Conservation (phyloP, 2,329 filamentous ascomycete species). For the Amesomyces nigricolor region DNA sequence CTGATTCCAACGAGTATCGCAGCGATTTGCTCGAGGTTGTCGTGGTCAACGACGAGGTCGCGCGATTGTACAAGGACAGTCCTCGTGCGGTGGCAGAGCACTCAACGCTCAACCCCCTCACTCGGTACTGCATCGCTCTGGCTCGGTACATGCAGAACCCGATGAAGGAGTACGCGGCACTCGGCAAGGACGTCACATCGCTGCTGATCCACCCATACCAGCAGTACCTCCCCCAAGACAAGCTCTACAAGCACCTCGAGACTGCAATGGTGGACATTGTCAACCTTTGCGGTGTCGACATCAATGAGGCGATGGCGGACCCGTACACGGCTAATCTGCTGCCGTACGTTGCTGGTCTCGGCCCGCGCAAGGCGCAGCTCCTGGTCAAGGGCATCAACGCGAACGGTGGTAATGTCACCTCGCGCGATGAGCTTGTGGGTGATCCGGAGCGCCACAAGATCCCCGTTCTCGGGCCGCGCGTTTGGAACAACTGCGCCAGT, state of each 20-base stretch:
- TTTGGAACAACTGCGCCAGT: constrained; percentile 96
- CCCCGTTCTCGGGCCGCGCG: constrained; percentile 77
- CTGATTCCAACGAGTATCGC: constrained; percentile 67
- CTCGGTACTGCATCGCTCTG: constrained; percentile 82
- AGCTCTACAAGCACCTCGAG: constrained; percentile 79
- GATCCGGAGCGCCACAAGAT: constrained; percentile 73
- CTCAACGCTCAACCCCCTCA: constrained; percentile 70
- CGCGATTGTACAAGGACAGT: constrained; percentile 91
- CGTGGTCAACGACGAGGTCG: constrained; percentile 93
- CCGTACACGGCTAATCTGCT: constrained; percentile 78
- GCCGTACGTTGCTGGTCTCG: constrained; percentile 85
- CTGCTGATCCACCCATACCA: constrained; percentile 87
- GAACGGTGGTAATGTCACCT: constrained; percentile 80
- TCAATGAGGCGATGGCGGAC: constrained; percentile 85
- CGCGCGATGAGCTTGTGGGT: constrained; percentile 81
- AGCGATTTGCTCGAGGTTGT: constrained; percentile 81
- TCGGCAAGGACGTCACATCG: constrained; percentile 82
- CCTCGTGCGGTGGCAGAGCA: constrained; percentile 73
- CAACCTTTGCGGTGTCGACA: constrained; percentile 90
- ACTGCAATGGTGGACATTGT: constrained; percentile 99
- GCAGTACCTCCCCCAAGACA: constrained; percentile 79
- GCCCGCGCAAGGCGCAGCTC: constrained; percentile 81
- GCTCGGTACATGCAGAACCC: constrained; percentile 93
- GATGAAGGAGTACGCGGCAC: constrained; percentile 89
- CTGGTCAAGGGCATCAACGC: constrained; percentile 85